Percentiles rank a stretch among this genome's conserved stretches.
Conservation (phyloP, 257 asterid genomes). For the Gentiana straminea region DNA sequence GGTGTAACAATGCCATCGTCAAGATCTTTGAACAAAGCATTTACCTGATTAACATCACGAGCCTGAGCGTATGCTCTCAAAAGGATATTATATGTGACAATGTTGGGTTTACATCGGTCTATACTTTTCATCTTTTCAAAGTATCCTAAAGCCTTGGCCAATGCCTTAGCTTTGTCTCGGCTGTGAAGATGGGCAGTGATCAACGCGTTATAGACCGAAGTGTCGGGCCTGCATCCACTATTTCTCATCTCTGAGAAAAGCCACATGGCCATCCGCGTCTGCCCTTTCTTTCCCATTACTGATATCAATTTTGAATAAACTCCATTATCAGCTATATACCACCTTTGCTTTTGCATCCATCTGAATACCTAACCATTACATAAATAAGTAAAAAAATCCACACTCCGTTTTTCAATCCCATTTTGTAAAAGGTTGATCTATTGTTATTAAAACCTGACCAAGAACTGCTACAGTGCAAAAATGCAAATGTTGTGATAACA, state of each 20-base stretch:
- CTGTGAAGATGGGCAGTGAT: slow-evolving; percentile 92
- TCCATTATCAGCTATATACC: slow-evolving; percentile 94
- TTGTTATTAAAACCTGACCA: no score
- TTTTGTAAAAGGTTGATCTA: no score
- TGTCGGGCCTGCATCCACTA: slow-evolving; percentile 87
- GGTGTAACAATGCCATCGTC: slow-evolving; percentile 57
- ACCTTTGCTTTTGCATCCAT: slow-evolving; percentile 98
- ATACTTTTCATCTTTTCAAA: slow-evolving; percentile 82
- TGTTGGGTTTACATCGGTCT: slow-evolving; percentile 70
- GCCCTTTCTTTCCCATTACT: slow-evolving; percentile 94
- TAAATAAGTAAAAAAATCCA: slow-evolving; percentile 1
- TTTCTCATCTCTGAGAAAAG: slow-evolving; percentile 97
- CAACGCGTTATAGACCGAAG: slow-evolving; percentile 85
- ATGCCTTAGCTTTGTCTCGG: slow-evolving; percentile 69
- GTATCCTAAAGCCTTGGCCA: slow-evolving; percentile 65
- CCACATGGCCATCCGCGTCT: slow-evolving; percentile 96
- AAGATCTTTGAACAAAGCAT: slow-evolving; percentile 60
- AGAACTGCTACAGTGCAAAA: no score
- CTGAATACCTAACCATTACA: slow-evolving; percentile 60
- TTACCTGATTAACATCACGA: slow-evolving; percentile 54
- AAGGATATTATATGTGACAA: slow-evolving; percentile 87
- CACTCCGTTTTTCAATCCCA: no score
- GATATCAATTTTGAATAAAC: slow-evolving; percentile 91
- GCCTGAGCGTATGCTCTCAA: slow-evolving; percentile 86
- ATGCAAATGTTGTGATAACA: no score